phyloP scores from a whole-genome alignment of 345 rosid species.

The Arabidopsis thaliana region DNA sequence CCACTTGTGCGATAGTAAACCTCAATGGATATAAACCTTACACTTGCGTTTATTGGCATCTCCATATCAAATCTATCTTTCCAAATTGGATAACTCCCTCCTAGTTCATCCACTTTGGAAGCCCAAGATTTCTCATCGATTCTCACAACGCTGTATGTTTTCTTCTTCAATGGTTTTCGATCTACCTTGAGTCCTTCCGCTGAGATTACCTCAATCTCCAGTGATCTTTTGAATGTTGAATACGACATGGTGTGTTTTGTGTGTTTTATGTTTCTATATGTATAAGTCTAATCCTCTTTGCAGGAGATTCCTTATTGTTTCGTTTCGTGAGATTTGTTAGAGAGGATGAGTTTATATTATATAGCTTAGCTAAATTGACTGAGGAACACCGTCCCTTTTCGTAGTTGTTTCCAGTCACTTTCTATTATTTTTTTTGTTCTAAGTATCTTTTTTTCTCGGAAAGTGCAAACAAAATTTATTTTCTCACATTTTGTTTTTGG shows the following conservation, averaged over 20 bases:
- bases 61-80: slow-evolving; percentile 54
- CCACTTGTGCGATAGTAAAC: slow-evolving; percentile 49
- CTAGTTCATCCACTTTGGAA: slow-evolving; percentile 42
- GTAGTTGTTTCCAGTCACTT: not conserved
- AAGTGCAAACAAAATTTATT: not conserved
- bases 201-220: slow-evolving; percentile 64
- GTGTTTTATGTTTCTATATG: not conserved
- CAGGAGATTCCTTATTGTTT: slow-evolving; percentile 15
- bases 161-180: slow-evolving; percentile 50
- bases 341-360: not conserved
- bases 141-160: slow-evolving; percentile 45
- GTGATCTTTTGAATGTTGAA: slow-evolving; percentile 21
- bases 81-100: slow-evolving; percentile 67
- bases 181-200: slow-evolving; percentile 60
- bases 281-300: slow-evolving; percentile 27
- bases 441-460: not conserved
- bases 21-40: slow-evolving; percentile 48
- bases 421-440: not conserved
- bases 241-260: slow-evolving; percentile 18
- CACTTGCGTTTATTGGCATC: slow-evolving; percentile 46
- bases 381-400: not conserved
- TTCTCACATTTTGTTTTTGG: too few species aligned
- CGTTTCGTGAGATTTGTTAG: not conserved
- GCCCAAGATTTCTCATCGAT: slow-evolving; percentile 28
- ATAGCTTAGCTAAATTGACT: not conserved